Percentiles rank a stretch among this genome's conserved stretches.
phyloP scores from a whole-genome alignment of 139 green algal species.

The Raphidocelis subcapitata region DNA sequence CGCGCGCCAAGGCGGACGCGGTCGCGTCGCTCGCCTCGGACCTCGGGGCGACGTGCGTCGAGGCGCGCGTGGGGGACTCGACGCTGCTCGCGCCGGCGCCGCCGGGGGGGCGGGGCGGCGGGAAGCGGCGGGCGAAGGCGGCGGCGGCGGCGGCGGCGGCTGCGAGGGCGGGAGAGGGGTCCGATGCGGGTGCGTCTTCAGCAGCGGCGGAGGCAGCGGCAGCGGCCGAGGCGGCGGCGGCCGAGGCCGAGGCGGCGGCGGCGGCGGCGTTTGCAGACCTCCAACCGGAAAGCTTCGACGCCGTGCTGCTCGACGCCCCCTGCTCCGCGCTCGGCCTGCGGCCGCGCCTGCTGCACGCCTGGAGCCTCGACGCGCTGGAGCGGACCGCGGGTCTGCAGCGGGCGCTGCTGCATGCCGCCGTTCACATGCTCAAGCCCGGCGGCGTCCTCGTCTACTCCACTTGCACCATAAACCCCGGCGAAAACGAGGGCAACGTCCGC shows the following conservation, averaged over 20 bases:
- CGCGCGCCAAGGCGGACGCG: slow-evolving; percentile 66
- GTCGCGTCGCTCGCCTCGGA: slow-evolving; percentile 59
- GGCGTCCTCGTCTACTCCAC: slow-evolving; percentile 89
- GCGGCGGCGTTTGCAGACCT: slow-evolving; percentile 14
- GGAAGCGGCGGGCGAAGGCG: not conserved
- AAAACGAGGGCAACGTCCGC: slow-evolving; percentile 91
- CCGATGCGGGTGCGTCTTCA: not conserved
- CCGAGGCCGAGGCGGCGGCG: not conserved
- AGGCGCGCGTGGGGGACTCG: slow-evolving; percentile 29
- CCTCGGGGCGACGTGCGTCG: slow-evolving; percentile 54
- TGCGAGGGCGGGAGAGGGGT: no score
- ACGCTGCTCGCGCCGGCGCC: slow-evolving; percentile 31
- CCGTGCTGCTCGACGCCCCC: slow-evolving; percentile 87
- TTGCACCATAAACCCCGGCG: slow-evolving; percentile 72
- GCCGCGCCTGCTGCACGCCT: slow-evolving; percentile 60
- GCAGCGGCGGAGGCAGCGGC: slow-evolving; percentile 4
- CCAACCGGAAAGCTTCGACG: slow-evolving; percentile 68
- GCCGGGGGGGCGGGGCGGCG: not conserved
- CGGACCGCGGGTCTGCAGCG: slow-evolving; percentile 72
- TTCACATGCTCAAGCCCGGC: slow-evolving; percentile 72
- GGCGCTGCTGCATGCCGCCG: slow-evolving; percentile 67
- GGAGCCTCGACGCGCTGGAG: slow-evolving; percentile 16
- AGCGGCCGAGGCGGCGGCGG: not conserved
- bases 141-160: no score
- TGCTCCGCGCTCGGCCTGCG: slow-evolving; percentile 88